Evolutionary conservation across 2,329 filamentous ascomycete genomes (phyloP).

Genomic region (Penicillium sp.): DNA sequence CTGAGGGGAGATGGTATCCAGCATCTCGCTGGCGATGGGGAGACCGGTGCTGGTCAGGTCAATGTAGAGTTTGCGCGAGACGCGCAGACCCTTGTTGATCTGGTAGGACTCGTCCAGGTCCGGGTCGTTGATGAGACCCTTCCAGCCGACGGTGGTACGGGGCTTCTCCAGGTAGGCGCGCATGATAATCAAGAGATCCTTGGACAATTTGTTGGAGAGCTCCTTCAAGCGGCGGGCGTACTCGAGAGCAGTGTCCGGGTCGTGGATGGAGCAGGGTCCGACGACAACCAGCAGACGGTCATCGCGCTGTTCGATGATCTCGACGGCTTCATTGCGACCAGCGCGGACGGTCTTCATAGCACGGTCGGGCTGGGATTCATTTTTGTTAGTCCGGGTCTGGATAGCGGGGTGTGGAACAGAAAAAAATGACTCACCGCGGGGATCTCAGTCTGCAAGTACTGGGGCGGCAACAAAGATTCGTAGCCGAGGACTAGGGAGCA

Average conservation of each 20-base stretch:
- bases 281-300: conserved; percentile 93
- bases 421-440: conserved; percentile 63
- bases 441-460: conserved; percentile 82
- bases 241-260: conserved; percentile 82
- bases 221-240: conserved; percentile 79
- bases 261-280: conserved; percentile 96
- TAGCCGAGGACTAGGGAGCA: conserved; percentile 80
- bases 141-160: conserved; percentile 97
- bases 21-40: conserved; percentile 96
- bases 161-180: conserved; percentile 99
- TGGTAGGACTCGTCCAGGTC: conserved; percentile 96
- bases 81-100: conserved; percentile 96
- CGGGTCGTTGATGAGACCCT: conserved; percentile 97
- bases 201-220: conserved; percentile 74
- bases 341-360: conserved; percentile 46
- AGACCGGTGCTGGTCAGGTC: conserved; percentile 85
- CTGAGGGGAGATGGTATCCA: conserved; percentile 97
- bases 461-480: conserved; percentile 88
- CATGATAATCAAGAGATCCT: conserved; percentile 92
- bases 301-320: conserved; percentile 72
- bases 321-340: conserved; percentile 59
- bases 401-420: conserved; percentile 9
- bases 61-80: conserved; percentile 90
- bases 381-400: conserved; percentile 61
- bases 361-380: conserved; percentile 35